phyloP scores from a whole-genome alignment of 805 yeast species.

The Candida chilensis region DNA sequence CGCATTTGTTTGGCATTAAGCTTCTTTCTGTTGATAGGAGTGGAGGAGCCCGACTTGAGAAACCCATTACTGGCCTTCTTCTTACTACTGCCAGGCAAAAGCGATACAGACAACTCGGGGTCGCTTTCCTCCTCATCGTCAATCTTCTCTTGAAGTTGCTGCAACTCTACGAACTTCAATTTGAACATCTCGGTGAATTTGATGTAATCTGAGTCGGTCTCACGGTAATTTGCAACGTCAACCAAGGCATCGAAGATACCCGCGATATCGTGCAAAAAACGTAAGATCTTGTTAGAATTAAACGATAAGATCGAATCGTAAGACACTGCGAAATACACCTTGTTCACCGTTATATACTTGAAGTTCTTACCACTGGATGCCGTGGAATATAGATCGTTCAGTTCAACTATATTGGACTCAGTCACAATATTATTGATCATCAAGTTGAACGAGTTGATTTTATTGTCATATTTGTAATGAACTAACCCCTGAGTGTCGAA shows the following conservation, averaged over 20 bases:
- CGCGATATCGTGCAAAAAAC: background rate
- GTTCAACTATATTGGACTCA: background rate
- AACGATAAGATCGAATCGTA: background rate
- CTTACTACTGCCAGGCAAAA: too few relatives aligned
- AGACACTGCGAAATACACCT: background rate
- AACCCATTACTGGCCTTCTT: too few relatives aligned
- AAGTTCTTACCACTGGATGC: background rate
- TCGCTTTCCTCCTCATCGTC: too few relatives aligned
- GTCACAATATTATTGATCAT: constrained; percentile 1
- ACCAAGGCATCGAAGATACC: background rate
- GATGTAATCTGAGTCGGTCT: background rate
- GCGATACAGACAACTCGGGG: too few relatives aligned
- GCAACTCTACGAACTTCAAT: background rate
- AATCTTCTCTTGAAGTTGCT: too few relatives aligned
- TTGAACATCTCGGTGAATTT: background rate
- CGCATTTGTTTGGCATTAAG: constrained; percentile 14
- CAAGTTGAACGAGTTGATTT: background rate
- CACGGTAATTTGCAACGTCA: background rate
- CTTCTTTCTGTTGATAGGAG: too few relatives aligned
- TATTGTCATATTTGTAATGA: background rate
- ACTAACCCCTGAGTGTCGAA: background rate
- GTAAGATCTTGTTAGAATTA: background rate
- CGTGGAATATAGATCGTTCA: background rate
- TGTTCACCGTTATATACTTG: background rate
- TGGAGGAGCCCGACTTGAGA: too few relatives aligned